Conservation (phyloP, 1,284 basidiomycete species). For the Leccinum pachyderme region DNA sequence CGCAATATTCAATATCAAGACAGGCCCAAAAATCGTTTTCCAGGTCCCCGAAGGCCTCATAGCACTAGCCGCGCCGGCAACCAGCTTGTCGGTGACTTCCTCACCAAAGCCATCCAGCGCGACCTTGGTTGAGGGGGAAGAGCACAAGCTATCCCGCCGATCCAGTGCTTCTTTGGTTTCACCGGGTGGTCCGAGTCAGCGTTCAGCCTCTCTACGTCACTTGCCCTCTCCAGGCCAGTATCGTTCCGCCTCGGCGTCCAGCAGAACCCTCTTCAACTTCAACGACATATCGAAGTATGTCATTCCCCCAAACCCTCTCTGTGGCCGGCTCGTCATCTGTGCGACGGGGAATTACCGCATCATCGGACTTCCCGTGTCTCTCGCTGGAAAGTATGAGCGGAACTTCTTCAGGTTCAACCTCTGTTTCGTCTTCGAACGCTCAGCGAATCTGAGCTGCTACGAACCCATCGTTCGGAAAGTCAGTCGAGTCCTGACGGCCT, state of each 20-base stretch:
- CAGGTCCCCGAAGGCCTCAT: constrained; percentile 90
- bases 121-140: constrained; percentile 38
- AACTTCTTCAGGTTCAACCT: constrained; percentile 95
- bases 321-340: constrained; percentile 85
- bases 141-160: constrained; percentile 38
- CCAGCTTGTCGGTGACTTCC: constrained; percentile 37
- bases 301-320: constrained; percentile 85
- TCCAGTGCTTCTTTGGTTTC: constrained; percentile 50
- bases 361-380: constrained; percentile 84
- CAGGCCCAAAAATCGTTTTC: constrained; percentile 84
- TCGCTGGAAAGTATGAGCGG: constrained; percentile 71
- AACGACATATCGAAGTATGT: constrained; percentile 91
- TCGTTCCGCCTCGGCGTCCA: constrained; percentile 43
- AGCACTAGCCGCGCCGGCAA: constrained; percentile 34
- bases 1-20: constrained; percentile 78
- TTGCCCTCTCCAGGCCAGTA: constrained; percentile 47
- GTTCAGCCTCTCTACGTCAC: constrained; percentile 41
- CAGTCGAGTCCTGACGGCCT: constrained; percentile 79
- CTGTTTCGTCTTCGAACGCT: constrained; percentile 93
- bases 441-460: constrained; percentile 89
- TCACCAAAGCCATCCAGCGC: constrained; percentile 50
- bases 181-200: constrained; percentile 35
- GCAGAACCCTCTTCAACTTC: constrained; percentile 80
- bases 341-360: constrained; percentile 75
- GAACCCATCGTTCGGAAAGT: constrained; percentile 96